Base-by-base conservation (phyloP, 2,329 filamentous ascomycete genomes). In the Microcyclosporella mali region DNA sequence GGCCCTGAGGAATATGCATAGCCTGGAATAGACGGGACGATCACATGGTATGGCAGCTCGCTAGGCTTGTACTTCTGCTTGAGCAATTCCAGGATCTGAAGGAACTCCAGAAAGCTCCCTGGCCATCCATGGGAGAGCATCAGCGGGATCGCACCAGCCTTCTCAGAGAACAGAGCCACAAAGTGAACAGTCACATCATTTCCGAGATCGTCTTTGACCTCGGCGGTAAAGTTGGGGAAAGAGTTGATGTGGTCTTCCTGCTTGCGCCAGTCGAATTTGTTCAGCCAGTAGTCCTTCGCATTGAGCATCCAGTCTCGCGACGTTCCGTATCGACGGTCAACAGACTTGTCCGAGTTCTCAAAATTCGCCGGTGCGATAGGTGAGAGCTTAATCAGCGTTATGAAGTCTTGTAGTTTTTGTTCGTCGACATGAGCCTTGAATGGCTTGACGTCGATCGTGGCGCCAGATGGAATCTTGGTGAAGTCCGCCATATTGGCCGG, bases 11-110 rank as follows among this genome's bases (percentile, higher is more conserved):
- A 75, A 42, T 73, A 68, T 0, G 66, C 62, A 49, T 72, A 79
- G 17, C 74, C 77, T 0, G 73, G 71, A 2, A 78, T 60, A 0
- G 70, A 74, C 0, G 75, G 76, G 0, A 72, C 69, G 31, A 79
- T 66, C 33, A 79, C 56, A 47, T 79, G 76, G 52, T 75, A 79
- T 0, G 75, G 75, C 4, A 78, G 61, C 1, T 64, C 66, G 2
- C 69, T 59, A 0, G 74, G 67, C 0, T 67, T 66, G 53, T 78
- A 77, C 36, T 69, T 70, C 3, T 54, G 46, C n/a, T 54, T 57
- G n/a, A 66, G 49, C 1, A 50, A 44, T 9, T 51, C 48, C 18
- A 66, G 46, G n/a, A 66, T 57, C 6, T 52, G 53, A 14, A 51
- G 34, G 15, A 63, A 62, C 44, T 66, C 65, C 6, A 65, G 44